Percentiles rank a stretch among this genome's conserved stretches.
Evolutionary conservation across 345 rosid genomes (phyloP).

Genomic region (Rhodamnia argentea): DNA sequence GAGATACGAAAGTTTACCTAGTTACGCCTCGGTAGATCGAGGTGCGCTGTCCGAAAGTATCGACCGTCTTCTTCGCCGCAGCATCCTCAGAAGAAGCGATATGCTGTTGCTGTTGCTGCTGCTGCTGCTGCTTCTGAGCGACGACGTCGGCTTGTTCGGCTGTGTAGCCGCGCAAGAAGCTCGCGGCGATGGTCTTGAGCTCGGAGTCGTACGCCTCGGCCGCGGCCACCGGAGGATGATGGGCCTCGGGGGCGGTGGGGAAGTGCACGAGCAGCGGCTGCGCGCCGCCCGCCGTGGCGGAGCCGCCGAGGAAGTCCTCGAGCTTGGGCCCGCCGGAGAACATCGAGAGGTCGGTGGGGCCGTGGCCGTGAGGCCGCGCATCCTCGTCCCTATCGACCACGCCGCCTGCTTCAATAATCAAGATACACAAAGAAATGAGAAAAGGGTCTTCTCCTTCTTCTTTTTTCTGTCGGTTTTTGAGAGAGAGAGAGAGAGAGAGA

Average conservation of each 20-base stretch:
- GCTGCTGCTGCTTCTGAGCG: conserved; percentile 12
- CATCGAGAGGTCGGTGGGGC: conserved; percentile 27
- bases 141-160: conserved; percentile 10
- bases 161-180: conserved; percentile 57
- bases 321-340: conserved; percentile 56
- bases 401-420: background rate
- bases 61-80: conserved; percentile 36
- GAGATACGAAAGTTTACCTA: conserved; percentile 22
- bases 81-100: background rate
- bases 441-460: background rate
- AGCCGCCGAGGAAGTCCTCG: conserved; percentile 64
- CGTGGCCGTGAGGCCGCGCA: background rate
- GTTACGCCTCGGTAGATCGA: conserved; percentile 90
- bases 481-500: background rate
- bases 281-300: conserved; percentile 7
- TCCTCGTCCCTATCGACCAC: background rate
- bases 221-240: background rate
- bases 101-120: conserved; percentile 3
- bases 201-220: conserved; percentile 43
- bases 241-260: conserved; percentile 8
- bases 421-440: background rate
- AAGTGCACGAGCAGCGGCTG: conserved; percentile 5
- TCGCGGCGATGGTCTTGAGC: conserved; percentile 67
- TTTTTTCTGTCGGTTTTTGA: background rate
- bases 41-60: conserved; percentile 86